Evolutionary conservation across 2,329 filamentous ascomycete genomes (phyloP), one percentile per base, ranked within the genome.

Genomic region (Thelonectria blattea): DNA sequence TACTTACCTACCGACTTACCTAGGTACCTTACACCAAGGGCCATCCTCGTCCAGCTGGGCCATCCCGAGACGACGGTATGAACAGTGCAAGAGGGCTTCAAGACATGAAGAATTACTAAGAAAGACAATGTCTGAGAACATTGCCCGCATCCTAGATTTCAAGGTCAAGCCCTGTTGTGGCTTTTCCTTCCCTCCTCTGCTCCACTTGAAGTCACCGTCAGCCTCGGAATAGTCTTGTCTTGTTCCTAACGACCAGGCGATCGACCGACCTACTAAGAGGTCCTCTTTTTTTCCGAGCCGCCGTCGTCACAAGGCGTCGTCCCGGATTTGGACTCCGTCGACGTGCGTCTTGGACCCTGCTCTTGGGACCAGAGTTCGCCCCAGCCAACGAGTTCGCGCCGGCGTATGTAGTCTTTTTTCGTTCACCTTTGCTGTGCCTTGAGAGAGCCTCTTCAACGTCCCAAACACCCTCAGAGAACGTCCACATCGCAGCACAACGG

Each of bases 151-250:
- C 46, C 22, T 18, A 52, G 39, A 48, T 22, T 51, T 7, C 53
- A 42, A 67, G 50, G 56, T 60, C 49, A 61, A 47, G 48, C 46
- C 47, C 18, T 50, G 53, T 12, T 46, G 47, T 49, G 50, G 34
- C 34, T 37, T 22, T 17, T 22, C 47, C 55, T 54, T 54, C 55
- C 47, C 53, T 58, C 55, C 20, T 55, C 48, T 51, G 57, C 57
- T 50, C 60, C 14, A 56, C 57, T 64, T 63, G 59, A 52, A 53
- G 42, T 50, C 48, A 52, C 60, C 62, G 64, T 68, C 66, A 68
- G 66, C 66, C 66, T 68, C 66, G 54, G 59, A 6, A 66, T 54
- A 61, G 39, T 39, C 15, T 18, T 41, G 39, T 39, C 15, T 18
- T 41, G 45, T 56, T 46, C 61, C 30, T 6, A 54, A 58, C 37